A percentile compares a stretch with the other conserved stretches of the same genome.
phyloP scores from a whole-genome alignment of 2,329 filamentous ascomycete species.

The Coniochaeta sp. region DNA sequence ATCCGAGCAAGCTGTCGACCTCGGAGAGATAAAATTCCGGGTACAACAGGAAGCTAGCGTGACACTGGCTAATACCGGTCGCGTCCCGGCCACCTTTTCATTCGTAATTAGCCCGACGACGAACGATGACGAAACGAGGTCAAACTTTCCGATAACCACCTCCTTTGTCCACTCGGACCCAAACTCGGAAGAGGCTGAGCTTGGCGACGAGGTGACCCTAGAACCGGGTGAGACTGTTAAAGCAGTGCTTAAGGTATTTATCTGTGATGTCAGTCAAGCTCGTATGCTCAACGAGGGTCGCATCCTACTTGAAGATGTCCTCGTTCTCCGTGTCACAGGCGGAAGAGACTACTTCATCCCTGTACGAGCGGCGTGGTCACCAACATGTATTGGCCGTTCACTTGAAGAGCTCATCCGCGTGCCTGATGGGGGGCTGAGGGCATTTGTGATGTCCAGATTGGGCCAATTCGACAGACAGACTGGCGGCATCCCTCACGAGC shows the following conservation, averaged over 20 bases:
- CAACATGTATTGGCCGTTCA: conserved; percentile 75
- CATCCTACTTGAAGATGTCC: conserved; percentile 68
- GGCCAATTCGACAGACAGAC: conserved; percentile 26
- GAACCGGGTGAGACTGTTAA: conserved; percentile 78
- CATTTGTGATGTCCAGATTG: conserved; percentile 28
- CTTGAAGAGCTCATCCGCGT: conserved; percentile 84
- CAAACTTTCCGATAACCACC: conserved; percentile 64
- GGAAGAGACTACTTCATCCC: conserved; percentile 91
- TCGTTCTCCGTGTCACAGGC: conserved; percentile 75
- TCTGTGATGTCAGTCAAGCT: conserved; percentile 58
- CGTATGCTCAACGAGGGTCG: conserved; percentile 64
- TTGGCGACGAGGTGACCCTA: conserved; percentile 54
- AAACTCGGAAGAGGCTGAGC: conserved; percentile 20
- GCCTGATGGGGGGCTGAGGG: conserved; percentile 70
- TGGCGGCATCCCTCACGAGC: conserved; percentile 46
- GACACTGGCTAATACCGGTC: conserved; percentile 88
- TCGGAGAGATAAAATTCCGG: conserved; percentile 67
- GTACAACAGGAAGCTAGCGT: conserved; percentile 58
- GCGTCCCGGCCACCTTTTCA: conserved; percentile 69
- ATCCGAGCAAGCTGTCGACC: conserved; percentile 56
- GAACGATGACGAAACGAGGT: conserved; percentile 25
- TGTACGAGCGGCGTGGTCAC: conserved; percentile 69
- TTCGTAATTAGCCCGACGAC: conserved; percentile 67
- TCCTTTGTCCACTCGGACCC: conserved; percentile 49
- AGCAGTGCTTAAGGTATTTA: conserved; percentile 59